Evolutionary conservation across 2,329 filamentous ascomycete species (phyloP).

Genomic region (Coniochaeta prunicola): DNA sequence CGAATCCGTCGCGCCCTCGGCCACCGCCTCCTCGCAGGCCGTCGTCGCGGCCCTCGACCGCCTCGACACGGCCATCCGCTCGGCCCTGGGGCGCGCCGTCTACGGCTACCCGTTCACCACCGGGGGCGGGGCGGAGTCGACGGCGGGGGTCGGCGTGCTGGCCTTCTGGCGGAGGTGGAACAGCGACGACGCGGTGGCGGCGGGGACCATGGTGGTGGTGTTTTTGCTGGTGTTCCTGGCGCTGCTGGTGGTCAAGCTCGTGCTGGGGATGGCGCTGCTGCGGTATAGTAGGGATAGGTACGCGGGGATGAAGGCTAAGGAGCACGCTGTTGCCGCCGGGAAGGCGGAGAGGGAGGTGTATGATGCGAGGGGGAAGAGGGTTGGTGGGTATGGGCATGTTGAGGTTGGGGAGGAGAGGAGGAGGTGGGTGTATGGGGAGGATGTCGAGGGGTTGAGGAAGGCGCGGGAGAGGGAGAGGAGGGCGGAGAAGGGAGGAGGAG

Average conservation of each 20-base stretch:
- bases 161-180: constrained; percentile 46
- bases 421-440: constrained; percentile 80
- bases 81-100: constrained; percentile 67
- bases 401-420: constrained; percentile 86
- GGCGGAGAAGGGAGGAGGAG: constrained; percentile 44
- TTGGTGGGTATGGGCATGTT: constrained; percentile 77
- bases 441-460: constrained; percentile 60
- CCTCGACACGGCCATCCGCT: constrained; percentile 70
- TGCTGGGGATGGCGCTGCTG: constrained; percentile 82
- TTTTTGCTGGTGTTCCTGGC: constrained; percentile 81
- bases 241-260: constrained; percentile 74
- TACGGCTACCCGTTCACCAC: constrained; percentile 48
- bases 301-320: constrained; percentile 67
- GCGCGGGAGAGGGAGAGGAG: constrained; percentile 57
- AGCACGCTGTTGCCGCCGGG: constrained; percentile 41
- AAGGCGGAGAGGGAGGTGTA: constrained; percentile 46
- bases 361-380: constrained; percentile 64
- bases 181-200: constrained; percentile 67
- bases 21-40: constrained; percentile 57
- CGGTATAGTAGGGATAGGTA: constrained; percentile 75
- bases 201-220: constrained; percentile 75
- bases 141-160: constrained; percentile 20
- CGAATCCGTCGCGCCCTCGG: constrained; percentile 42
- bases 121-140: constrained; percentile 12
- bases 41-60: constrained; percentile 72